These are phyloP conservation scores for Globisporangium echinulatum DNA, from an alignment of 352 stramenopile genomes.

Conservation along the genomic window DNA sequence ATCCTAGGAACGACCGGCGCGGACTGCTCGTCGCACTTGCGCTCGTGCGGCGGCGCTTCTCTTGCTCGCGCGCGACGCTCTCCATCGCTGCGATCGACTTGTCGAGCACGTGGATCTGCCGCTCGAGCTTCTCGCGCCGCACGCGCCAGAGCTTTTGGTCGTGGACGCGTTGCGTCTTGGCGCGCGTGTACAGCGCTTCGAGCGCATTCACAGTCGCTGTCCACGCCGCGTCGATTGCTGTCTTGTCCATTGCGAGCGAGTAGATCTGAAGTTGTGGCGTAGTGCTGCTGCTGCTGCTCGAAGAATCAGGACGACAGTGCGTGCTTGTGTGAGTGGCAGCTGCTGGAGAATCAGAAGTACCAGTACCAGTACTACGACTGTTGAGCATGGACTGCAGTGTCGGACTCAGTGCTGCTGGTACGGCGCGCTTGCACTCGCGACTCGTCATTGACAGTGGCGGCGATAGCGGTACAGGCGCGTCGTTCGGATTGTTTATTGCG, in stretches of 20 bases:
- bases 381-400: slow-evolving; percentile 6
- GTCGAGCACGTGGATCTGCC: slow-evolving; percentile 65
- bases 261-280: slow-evolving; percentile 19
- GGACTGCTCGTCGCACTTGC: slow-evolving; percentile 23
- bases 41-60: slow-evolving; percentile 34
- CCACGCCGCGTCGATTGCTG: slow-evolving; percentile 44
- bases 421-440: slow-evolving; percentile 2
- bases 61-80: slow-evolving; percentile 38
- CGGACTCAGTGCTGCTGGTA: slow-evolving; percentile 6
- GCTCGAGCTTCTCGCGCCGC: slow-evolving; percentile 60
- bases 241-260: slow-evolving; percentile 45
- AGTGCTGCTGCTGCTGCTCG: neutral
- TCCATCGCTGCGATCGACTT: slow-evolving; percentile 69
- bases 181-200: slow-evolving; percentile 37
- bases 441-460: slow-evolving; percentile 9
- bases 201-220: slow-evolving; percentile 35
- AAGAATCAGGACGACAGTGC: too few relatives aligned
- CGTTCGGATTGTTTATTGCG: neutral
- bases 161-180: slow-evolving; percentile 33
- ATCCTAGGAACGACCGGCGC: slow-evolving; percentile 10
- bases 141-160: slow-evolving; percentile 45
- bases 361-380: too few relatives aligned
- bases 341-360: neutral
- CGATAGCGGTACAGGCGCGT: neutral
- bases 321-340: neutral